A percentile compares a stretch with the other conserved stretches of the same genome.
Evolutionary conservation across 2,329 filamentous ascomycete species (phyloP).

Genomic region (Venturia effusa): DNA sequence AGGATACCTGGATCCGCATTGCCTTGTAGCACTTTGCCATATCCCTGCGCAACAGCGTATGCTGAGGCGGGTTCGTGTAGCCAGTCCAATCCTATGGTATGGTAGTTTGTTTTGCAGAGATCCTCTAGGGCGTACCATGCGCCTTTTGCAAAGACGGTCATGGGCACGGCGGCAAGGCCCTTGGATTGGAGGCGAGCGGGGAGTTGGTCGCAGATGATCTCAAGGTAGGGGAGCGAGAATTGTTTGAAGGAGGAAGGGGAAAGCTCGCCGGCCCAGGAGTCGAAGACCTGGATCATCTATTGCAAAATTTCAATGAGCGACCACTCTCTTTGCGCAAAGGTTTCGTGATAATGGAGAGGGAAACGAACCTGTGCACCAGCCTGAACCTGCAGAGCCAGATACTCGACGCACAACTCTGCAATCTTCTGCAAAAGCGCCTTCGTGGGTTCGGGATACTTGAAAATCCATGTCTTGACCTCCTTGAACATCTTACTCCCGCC

Average conservation of each 20-base stretch:
- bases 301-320: background rate
- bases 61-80: slow-evolving; percentile 80
- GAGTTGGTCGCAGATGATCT: slow-evolving; percentile 71
- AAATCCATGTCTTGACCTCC: slow-evolving; percentile 93
- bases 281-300: slow-evolving; percentile 87
- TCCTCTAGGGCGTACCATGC: slow-evolving; percentile 91
- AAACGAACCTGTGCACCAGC: slow-evolving; percentile 71
- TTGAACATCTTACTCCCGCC: slow-evolving; percentile 93
- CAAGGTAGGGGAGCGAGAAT: slow-evolving; percentile 79
- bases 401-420: slow-evolving; percentile 86
- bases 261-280: slow-evolving; percentile 95
- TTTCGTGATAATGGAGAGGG: slow-evolving; percentile 14
- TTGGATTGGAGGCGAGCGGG: slow-evolving; percentile 64
- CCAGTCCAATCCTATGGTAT: slow-evolving; percentile 94
- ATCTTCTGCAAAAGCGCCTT: slow-evolving; percentile 84
- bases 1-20: slow-evolving; percentile 92
- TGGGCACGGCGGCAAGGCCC: slow-evolving; percentile 71
- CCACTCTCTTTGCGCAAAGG: background rate
- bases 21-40: slow-evolving; percentile 74
- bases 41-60: slow-evolving; percentile 59
- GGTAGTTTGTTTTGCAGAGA: slow-evolving; percentile 78
- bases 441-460: slow-evolving; percentile 70
- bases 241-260: slow-evolving; percentile 72
- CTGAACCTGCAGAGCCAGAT: slow-evolving; percentile 81
- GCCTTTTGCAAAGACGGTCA: slow-evolving; percentile 97